Evolutionary conservation across 2,329 filamentous ascomycete species (phyloP), one percentile per base, ranked within the genome.

Genomic region (Akanthomyces uredinophilus): DNA sequence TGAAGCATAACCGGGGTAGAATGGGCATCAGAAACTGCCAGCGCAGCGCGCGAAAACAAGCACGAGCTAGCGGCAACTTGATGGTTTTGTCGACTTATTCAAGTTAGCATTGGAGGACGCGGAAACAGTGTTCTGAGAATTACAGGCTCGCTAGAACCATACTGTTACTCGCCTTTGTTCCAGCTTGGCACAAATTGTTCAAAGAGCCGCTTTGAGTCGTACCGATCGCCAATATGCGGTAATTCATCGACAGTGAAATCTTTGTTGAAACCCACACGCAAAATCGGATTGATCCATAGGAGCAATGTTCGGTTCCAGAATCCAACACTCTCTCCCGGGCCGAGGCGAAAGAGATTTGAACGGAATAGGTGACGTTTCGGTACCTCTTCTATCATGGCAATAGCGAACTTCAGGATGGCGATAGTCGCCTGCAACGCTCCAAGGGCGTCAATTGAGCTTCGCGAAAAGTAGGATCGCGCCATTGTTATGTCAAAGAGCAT

Each of bases 391-490:
- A 75, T 46, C 0, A 70, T 29, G 5, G 75, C 64, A 0, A 75
- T 63, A 2, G 66, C 5, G 1, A 63, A 46, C 65, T 75, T 77
- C 24, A 68, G 50, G 0, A 37, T 67, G 2, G 74, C 63, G 0
- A 68, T 65, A 0, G 68, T 60, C 0, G 68, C 69, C 46, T 71
- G 72, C 2, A 74, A 61, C 16, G 49, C 61, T 0, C 70, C 71
- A 22, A 75, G 65, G 4, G 58, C 27, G 3, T 55, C 24, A 37
- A 71, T 62, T 2, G 59, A 61, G 13, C 62, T 61, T 14, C 73
- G 69, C 10, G 75, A 65, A 68, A 72, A 75, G 0, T 74, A 66
- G 0, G 75, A 76, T 24, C 75, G 65, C 1, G 68, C 64, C 11
- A 68, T 65, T 0, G 73, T 70, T 14, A 72, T 64, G 29, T 77